A percentile compares a stretch with the other conserved stretches of the same genome.
Conservation (phyloP, 2,329 filamentous ascomycete species). For the Pseudogymnoascus sp. region DNA sequence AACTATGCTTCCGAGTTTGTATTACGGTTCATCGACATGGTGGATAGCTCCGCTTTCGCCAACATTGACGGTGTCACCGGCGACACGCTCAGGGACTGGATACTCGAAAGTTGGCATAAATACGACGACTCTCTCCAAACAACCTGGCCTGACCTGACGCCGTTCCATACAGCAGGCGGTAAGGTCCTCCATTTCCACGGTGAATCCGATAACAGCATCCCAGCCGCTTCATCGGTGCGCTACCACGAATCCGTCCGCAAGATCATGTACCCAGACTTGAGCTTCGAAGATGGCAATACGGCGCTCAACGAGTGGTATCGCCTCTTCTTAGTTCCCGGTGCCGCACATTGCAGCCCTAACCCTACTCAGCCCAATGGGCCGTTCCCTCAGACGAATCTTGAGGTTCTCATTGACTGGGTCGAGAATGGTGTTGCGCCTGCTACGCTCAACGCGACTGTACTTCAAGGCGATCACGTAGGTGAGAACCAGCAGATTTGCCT, state of each 20-base stretch:
- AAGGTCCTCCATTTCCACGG: conserved; percentile 47
- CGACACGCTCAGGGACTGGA: conserved; percentile 45
- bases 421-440: conserved; percentile 39
- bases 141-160: conserved; percentile 38
- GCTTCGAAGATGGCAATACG: conserved; percentile 31
- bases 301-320: conserved; percentile 43
- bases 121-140: conserved; percentile 44
- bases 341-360: conserved; percentile 40
- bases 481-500: conserved; percentile 33
- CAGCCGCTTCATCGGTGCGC: conserved; percentile 39
- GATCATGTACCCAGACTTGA: conserved; percentile 38
- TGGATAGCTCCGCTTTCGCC: conserved; percentile 27
- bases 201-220: conserved; percentile 41
- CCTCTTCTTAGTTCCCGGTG: conserved; percentile 43
- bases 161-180: conserved; percentile 37
- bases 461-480: conserved; percentile 18
- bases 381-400: conserved; percentile 38
- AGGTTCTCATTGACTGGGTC: conserved; percentile 43
- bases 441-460: conserved; percentile 33
- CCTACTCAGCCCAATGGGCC: conserved; percentile 32
- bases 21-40: conserved; percentile 24
- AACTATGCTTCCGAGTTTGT: conserved; percentile 32
- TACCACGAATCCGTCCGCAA: conserved; percentile 42
- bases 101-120: conserved; percentile 38
- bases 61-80: conserved; percentile 40